phyloP scores from a whole-genome alignment of 345 rosid genomes.

The Eucalyptus caleyi region DNA sequence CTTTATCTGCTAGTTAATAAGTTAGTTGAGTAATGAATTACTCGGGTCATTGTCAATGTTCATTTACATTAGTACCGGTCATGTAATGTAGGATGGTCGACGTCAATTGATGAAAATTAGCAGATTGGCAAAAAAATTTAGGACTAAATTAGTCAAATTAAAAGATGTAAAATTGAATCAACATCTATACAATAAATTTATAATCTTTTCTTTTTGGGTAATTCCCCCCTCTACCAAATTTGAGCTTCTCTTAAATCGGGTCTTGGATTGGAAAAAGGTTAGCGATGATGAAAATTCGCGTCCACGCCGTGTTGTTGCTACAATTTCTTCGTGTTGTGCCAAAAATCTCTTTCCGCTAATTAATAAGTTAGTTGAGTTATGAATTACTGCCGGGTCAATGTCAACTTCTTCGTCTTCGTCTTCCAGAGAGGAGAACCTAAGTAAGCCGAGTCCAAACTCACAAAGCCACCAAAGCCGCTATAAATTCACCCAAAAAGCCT shows the following conservation, averaged over 20 bases:
- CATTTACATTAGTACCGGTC: rapidly evolving
- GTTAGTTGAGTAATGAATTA: not conserved
- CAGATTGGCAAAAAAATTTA: not conserved
- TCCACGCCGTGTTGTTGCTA: not conserved
- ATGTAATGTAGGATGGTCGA: too few species aligned
- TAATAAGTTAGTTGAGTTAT: not conserved
- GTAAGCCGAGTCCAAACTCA: not conserved
- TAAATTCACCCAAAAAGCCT: not conserved
- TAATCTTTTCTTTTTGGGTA: not conserved
- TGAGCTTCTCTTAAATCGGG: not conserved
- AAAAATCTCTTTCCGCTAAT: not conserved
- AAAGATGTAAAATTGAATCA: not conserved
- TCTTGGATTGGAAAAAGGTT: not conserved
- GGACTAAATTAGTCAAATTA: not conserved
- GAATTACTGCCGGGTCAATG: not conserved
- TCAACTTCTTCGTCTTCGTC: not conserved
- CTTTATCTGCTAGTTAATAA: not conserved
- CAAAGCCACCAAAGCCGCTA: not conserved
- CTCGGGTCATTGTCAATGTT: too few species aligned
- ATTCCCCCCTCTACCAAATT: not conserved
- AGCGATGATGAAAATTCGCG: not conserved
- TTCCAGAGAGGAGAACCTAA: not conserved
- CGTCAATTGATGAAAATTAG: too few species aligned
- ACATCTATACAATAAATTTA: not conserved
- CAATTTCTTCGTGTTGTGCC: not conserved